Base-by-base conservation (phyloP, 768 basidiomycete species). In the Agrocybe pediades region DNA sequence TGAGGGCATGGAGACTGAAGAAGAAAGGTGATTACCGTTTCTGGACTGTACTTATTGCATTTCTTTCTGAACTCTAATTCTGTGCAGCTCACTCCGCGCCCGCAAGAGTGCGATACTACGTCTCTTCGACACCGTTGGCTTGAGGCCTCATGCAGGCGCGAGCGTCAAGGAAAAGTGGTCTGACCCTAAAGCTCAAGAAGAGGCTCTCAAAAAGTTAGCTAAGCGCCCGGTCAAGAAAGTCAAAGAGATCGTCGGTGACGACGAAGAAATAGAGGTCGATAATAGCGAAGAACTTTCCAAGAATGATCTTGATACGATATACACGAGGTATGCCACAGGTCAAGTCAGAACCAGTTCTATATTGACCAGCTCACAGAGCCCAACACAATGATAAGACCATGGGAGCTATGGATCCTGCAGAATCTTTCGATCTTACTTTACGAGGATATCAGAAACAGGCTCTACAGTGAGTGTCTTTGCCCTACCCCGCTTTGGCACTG, bases 361-460 rank as follows among this genome's bases (percentile, higher is more conserved):
- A 52, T 59, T 27, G 30, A 48, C 24, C 1, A 19, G 29, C 21
- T 27, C 16, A 11, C 43, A 96, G 95, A 65, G 95, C 95, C 1
- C 93, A 95, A 66, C 80, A 79, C 62, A 81, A 92, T 55, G 95
- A 97, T 64, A 80, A 72, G 21, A 72, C 73, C 13, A 81, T 98
- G 76, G 80, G 76, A 17, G 88, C 87, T 67, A 93, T 92, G 85
- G 86, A 95, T 26, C 91, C 95, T 6, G 74, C 85, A 0, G 75
- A 83, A 1, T 83, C 88, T 0, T 98, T 98, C 67, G 78, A 81
- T 0, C 71, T 95, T 29, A 85, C 77, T 2, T 71, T 96, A 23
- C 82, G 92, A 42, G 85, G 85, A 30, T 98, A 98, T 70, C 96
- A 98, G 65, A 96, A 94, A 65, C 96, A 98, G 69, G 96, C 95